A percentile compares a stretch with the other conserved stretches of the same genome.
Evolutionary conservation across 108 stramenopile genomes (phyloP).

Genomic region (Pseudonitzschia pungens): DNA sequence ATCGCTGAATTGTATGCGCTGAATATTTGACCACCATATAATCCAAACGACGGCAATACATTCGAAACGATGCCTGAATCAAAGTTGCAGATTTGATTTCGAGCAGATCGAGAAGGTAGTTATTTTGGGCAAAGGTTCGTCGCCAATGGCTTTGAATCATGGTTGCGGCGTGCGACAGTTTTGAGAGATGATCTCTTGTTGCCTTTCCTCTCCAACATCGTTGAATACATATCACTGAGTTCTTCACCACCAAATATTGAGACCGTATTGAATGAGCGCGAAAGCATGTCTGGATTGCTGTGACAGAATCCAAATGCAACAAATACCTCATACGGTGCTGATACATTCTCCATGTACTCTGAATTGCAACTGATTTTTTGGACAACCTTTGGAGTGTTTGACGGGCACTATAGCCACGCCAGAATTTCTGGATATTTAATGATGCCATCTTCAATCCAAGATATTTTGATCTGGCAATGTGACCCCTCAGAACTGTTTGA

Average conservation of each 20-base stretch:
- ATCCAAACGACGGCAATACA: conserved; percentile 21
- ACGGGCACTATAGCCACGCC: conserved; percentile 2
- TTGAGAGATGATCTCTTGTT: conserved; percentile 5
- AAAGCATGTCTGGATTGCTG: conserved; percentile 10
- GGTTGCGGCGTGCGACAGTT: conserved; percentile 14
- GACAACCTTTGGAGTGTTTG: background rate
- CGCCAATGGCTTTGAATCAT: conserved; percentile 53
- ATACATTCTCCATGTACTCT: conserved; percentile 10
- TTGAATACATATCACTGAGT: conserved; percentile 6
- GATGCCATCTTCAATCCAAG: conserved; percentile 1
- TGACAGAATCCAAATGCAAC: background rate
- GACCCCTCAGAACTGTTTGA: conserved; percentile 20
- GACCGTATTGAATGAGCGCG: background rate
- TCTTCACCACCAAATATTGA: background rate
- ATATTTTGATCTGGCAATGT: conserved; percentile 1
- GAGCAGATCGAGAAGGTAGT: conserved; percentile 39
- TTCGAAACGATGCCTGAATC: conserved; percentile 42
- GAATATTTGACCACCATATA: conserved; percentile 25
- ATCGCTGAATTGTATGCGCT: conserved; percentile 43
- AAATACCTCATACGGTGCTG: background rate
- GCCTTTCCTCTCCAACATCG: conserved; percentile 11
- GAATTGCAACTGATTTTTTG: background rate
- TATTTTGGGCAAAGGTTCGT: conserved; percentile 27
- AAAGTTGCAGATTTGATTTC: conserved; percentile 48
- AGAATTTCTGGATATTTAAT: conserved; percentile 11